Evolutionary conservation across 768 basidiomycete species (phyloP).

Genomic region (Lentinula sp.): DNA sequence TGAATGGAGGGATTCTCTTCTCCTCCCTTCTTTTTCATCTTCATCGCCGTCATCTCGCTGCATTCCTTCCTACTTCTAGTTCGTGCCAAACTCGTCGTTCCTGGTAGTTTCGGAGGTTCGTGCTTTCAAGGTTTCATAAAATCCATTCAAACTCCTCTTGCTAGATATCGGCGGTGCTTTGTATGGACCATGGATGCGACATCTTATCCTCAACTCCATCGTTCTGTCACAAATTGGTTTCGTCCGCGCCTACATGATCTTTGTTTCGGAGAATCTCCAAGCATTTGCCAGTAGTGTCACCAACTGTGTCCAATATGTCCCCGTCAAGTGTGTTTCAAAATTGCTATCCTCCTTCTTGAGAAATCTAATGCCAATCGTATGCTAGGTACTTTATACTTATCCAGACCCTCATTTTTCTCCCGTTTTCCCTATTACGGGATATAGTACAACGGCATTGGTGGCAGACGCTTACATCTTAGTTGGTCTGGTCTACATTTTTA

Average conservation of each 20-base stretch:
- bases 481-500: constrained; percentile 81
- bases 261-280: constrained; percentile 86
- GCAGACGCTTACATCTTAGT: constrained; percentile 94
- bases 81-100: constrained; percentile 79
- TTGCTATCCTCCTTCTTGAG: neutral
- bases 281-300: constrained; percentile 17
- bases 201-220: constrained; percentile 82
- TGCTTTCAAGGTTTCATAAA: neutral
- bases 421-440: constrained; percentile 84
- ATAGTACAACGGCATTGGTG: constrained; percentile 85
- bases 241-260: constrained; percentile 89
- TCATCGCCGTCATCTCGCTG: constrained; percentile 82
- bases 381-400: constrained; percentile 58
- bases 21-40: constrained; percentile 66
- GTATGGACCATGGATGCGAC: constrained; percentile 93
- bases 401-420: constrained; percentile 84
- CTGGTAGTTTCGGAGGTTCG: constrained; percentile 89
- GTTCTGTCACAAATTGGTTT: constrained; percentile 87
- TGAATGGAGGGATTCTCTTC: constrained; percentile 93
- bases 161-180: constrained; percentile 88
- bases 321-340: neutral
- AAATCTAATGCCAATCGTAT: neutral
- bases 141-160: no score
- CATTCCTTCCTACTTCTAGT: constrained; percentile 93
- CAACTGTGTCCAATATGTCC: constrained; percentile 5